A percentile compares a stretch with the other conserved stretches of the same genome.
Evolutionary conservation across 306 rosid genomes (phyloP).

Genomic region (Begonia fuchsioides): DNA sequence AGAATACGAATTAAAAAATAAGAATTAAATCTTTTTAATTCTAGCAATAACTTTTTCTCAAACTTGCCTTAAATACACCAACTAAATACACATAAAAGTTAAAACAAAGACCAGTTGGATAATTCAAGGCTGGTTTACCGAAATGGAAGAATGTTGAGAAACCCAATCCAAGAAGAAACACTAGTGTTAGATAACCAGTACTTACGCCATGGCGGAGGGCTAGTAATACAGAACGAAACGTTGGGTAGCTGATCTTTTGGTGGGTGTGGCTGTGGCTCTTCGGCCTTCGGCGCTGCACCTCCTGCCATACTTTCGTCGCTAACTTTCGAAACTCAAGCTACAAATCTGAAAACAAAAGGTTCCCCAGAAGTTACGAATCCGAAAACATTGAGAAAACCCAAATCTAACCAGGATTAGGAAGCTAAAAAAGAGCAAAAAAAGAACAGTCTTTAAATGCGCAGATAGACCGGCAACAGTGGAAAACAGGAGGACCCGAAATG

Average conservation of each 20-base stretch:
- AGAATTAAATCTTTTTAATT: not conserved
- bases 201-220: slow-evolving; percentile 99
- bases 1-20: slow-evolving; percentile 6
- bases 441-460: slow-evolving; percentile 11
- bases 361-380: not conserved
- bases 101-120: too few relatives aligned
- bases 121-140: too few relatives aligned
- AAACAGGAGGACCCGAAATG: slow-evolving; percentile 15
- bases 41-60: too few relatives aligned
- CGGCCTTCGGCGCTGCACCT: slow-evolving; percentile 57
- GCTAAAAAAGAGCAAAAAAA: slow-evolving; percentile 19
- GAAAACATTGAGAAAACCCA: slow-evolving; percentile 8
- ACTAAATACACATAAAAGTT: too few relatives aligned
- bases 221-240: slow-evolving; percentile 75
- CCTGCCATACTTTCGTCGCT: slow-evolving; percentile 52
- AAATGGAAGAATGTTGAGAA: too few relatives aligned
- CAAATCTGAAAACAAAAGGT: slow-evolving; percentile 10
- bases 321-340: slow-evolving; percentile 13
- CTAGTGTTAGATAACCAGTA: slow-evolving; percentile 12
- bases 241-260: slow-evolving; percentile 89
- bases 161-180: slow-evolving; percentile 6
- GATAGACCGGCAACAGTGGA: slow-evolving; percentile 4
- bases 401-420: slow-evolving; percentile 34
- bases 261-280: slow-evolving; percentile 90
- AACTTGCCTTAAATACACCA: too few relatives aligned